Evolutionary conservation across 2,329 filamentous ascomycete genomes (phyloP).

Genomic region (Hypoxylon sp.): DNA sequence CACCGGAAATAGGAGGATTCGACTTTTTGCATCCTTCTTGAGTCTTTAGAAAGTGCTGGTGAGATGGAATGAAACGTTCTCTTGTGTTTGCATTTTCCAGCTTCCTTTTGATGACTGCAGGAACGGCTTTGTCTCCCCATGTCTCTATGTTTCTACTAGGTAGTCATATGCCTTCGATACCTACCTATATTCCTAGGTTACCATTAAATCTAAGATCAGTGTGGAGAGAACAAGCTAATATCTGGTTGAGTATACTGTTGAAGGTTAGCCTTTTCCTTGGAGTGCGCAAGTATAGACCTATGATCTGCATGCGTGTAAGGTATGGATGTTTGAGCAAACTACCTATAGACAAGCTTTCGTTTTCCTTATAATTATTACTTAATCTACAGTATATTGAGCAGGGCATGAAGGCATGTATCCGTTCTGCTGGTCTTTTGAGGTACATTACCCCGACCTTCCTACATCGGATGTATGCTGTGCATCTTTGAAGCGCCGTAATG

Average conservation of each 20-base stretch:
- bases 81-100: background rate
- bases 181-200: background rate
- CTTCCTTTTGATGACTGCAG: background rate
- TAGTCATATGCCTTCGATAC: background rate
- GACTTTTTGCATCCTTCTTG: constrained; percentile 9
- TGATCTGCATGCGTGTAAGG: background rate
- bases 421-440: background rate
- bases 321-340: background rate
- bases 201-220: background rate
- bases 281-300: background rate
- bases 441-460: constrained; percentile 18
- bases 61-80: constrained; percentile 16
- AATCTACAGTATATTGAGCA: background rate
- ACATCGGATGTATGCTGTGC: constrained; percentile 6
- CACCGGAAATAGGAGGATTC: constrained; percentile 7
- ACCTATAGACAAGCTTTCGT: background rate
- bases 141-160: background rate
- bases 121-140: background rate
- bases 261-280: background rate
- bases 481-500: background rate
- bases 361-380: background rate
- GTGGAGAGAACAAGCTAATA: background rate
- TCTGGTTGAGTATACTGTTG: background rate
- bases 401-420: background rate
- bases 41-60: constrained; percentile 1